Percentiles rank a stretch among this genome's conserved stretches.
These are phyloP conservation scores for Tilletiopsis washingtonensis DNA, from an alignment of 1,284 basidiomycete species.

Conservation along the genomic window DNA sequence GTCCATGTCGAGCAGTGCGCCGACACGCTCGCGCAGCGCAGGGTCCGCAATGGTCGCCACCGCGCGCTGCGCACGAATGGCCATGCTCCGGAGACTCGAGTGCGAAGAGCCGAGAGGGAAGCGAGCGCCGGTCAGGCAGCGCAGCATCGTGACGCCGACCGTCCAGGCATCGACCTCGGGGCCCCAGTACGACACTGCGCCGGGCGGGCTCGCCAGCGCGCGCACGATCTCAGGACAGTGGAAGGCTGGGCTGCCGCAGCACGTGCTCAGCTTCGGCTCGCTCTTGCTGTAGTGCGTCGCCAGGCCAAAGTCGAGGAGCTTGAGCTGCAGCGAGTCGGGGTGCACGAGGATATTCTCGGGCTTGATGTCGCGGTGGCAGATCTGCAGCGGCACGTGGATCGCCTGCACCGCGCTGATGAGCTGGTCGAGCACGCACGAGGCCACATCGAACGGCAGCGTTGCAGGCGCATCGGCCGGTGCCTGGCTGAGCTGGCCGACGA, in stretches of 20 bases:
- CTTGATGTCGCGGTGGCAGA: slow-evolving; percentile 57
- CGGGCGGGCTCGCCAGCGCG: slow-evolving; percentile 51
- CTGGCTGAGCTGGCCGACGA: slow-evolving; percentile 19
- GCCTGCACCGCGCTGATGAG: slow-evolving; percentile 53
- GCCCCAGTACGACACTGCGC: slow-evolving; percentile 50
- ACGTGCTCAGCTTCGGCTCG: slow-evolving; percentile 55
- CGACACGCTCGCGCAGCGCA: slow-evolving; percentile 49
- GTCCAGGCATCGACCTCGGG: slow-evolving; percentile 58
- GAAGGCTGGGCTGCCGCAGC: slow-evolving; percentile 54
- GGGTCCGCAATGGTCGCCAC: slow-evolving; percentile 49
- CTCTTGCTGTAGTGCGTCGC: slow-evolving; percentile 55
- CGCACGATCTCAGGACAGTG: slow-evolving; percentile 55
- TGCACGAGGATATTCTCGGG: slow-evolving; percentile 51
- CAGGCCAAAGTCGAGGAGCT: slow-evolving; percentile 55
- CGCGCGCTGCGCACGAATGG: slow-evolving; percentile 50
- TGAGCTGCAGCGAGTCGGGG: slow-evolving; percentile 48
- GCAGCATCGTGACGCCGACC: slow-evolving; percentile 53
- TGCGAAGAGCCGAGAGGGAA: slow-evolving; percentile 55
- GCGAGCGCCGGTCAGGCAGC: slow-evolving; percentile 51
- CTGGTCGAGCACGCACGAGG: slow-evolving; percentile 52
- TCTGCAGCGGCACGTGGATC: slow-evolving; percentile 52
- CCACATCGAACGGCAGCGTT: slow-evolving; percentile 38
- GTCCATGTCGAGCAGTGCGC: slow-evolving; percentile 52
- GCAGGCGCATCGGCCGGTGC: slow-evolving; percentile 9
- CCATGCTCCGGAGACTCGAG: slow-evolving; percentile 50